These are phyloP conservation scores for Beta vulgaris DNA, from an alignment of 148 eudicot genomes.

Conservation along the genomic window DNA sequence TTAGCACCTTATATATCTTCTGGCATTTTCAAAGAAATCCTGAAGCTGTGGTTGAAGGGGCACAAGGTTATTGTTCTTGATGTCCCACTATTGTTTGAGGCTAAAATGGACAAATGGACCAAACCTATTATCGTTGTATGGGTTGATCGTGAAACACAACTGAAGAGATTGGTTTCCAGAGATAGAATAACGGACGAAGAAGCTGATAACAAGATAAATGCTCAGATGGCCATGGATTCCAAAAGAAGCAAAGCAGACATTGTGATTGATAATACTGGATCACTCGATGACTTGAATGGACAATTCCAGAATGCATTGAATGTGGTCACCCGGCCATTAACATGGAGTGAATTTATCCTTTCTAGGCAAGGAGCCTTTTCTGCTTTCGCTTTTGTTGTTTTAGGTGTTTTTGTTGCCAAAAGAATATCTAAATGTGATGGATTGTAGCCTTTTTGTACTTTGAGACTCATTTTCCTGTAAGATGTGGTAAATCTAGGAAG, in stretches of 20 bases:
- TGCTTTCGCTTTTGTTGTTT: constrained; percentile 45
- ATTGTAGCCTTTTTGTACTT: constrained; percentile 1
- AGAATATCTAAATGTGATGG: constrained; percentile 24
- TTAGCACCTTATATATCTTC: constrained; percentile 77
- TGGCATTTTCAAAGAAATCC: constrained; percentile 64
- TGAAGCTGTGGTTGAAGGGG: constrained; percentile 89
- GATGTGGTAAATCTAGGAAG: neutral
- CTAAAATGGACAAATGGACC: constrained; percentile 90
- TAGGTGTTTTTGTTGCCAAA: constrained; percentile 45
- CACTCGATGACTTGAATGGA: constrained; percentile 66
- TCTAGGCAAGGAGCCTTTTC: constrained; percentile 75
- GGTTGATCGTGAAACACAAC: constrained; percentile 85
- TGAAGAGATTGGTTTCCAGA: constrained; percentile 71
- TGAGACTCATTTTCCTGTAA: neutral
- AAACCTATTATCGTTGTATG: constrained; percentile 77
- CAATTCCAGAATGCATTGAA: constrained; percentile 48
- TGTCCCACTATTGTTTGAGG: constrained; percentile 86
- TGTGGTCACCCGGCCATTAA: constrained; percentile 62
- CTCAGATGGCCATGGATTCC: constrained; percentile 83
- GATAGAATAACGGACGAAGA: constrained; percentile 69
- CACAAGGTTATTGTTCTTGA: constrained; percentile 70
- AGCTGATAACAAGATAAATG: constrained; percentile 70
- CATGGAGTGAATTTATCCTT: constrained; percentile 78
- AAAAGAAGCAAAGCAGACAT: constrained; percentile 75
- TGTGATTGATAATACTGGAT: constrained; percentile 80